A percentile compares a stretch with the other conserved stretches of the same genome.
Conservation (phyloP, 2,329 filamentous ascomycete species). For the Apiospora saccharicola region DNA sequence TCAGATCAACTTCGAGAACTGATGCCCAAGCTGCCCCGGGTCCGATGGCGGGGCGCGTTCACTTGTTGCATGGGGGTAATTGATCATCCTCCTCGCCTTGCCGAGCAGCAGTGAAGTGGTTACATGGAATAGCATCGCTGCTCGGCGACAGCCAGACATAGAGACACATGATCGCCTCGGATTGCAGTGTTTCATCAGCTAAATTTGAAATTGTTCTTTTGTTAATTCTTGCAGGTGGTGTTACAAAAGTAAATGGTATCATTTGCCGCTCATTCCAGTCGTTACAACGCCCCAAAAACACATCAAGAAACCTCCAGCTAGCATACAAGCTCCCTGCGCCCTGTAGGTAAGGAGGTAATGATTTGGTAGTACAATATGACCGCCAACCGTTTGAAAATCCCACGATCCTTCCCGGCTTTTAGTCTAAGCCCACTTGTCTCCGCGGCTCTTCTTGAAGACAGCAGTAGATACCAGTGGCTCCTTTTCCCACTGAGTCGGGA, state of each 20-base stretch:
- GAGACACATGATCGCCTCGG: not conserved
- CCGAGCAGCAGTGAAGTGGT: not conserved
- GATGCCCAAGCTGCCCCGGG: not conserved
- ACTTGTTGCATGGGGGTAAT: not conserved
- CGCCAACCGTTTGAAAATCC: not conserved
- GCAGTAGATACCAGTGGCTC: constrained; percentile 41
- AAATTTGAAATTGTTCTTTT: not conserved
- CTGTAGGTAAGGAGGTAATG: not conserved
- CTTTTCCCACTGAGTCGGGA: constrained; percentile 40
- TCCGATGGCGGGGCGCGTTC: not conserved
- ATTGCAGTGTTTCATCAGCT: not conserved
- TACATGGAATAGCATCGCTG: not conserved
- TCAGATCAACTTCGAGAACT: not conserved
- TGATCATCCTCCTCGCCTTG: not conserved
- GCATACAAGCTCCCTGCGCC: not conserved
- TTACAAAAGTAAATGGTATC: constrained; percentile 19
- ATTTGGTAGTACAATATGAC: not conserved
- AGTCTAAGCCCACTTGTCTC: constrained; percentile 18
- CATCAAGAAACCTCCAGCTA: not conserved
- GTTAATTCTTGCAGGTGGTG: not conserved
- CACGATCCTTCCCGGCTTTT: not conserved
- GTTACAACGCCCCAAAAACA: not conserved
- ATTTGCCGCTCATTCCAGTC: constrained; percentile 20
- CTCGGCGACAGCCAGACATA: not conserved
- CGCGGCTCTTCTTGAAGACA: constrained; percentile 33